Base-by-base conservation (phyloP, 371 early-diverging fungal genomes). In the Mortierella sp. region DNA sequence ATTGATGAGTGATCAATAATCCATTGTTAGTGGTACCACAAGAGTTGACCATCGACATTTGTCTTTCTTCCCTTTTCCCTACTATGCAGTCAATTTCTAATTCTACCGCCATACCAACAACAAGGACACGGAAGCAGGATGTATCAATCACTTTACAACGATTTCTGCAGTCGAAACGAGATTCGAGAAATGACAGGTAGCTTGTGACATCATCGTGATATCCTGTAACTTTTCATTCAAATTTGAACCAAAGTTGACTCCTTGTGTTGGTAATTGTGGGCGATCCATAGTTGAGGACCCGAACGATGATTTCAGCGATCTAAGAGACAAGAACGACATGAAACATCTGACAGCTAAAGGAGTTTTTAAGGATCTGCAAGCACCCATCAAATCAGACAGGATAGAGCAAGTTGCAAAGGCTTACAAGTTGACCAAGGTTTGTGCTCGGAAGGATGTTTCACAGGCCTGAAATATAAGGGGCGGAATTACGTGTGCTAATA, bases 271-370 rank as follows among this genome's bases (percentile, higher is more conserved):
- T 6, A n/a, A n/a, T 2, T 50, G 5, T 50, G 50, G 7, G n/a
- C 16, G 7, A 50, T 38, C 21, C 65, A 61, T 81, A 87, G 98
- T 97, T 38, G 98, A 98, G 75, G 97, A 97, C 76, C 97, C 97
- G 8, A 96, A 94, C 72, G 97, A 97, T 65, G 89, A 87, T 4
- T 97, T 97, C 75, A 88, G 89, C 60, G 95, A 94, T 74, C 81
- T 98, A 87, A 88, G 98, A 8, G 97, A 97, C 68, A 88, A 90
- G 72, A 91, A 90, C 72, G 98, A 97, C 72, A 78, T 96, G 84
- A 87, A 88, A 47, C 84, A 84, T 36, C 77, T 97, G 65, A 69
- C 88, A 6, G 78, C 85, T 5, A 83, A 87, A n/a, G 75, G 86
- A 3, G 92, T 90, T 3, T 91, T 95, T 62, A 87, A 89, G 45